These are phyloP conservation scores for Sclerotinia spermophila DNA, from an alignment of 2,329 filamentous ascomycete species.

Conservation along the genomic window DNA sequence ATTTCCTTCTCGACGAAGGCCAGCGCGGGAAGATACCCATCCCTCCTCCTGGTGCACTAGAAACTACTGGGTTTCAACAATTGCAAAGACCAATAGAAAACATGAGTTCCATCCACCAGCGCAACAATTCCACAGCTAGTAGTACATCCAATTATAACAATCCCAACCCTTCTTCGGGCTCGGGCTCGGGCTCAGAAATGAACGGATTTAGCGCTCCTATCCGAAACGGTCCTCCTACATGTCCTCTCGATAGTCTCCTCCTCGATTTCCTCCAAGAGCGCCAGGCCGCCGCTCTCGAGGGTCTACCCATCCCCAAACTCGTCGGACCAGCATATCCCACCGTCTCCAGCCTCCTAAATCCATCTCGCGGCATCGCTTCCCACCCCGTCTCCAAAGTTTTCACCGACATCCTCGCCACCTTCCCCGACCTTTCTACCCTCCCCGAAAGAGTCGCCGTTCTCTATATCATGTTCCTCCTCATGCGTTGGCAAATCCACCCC, in stretches of 20 bases:
- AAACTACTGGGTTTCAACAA: constrained; percentile 33
- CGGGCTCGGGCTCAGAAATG: constrained; percentile 31
- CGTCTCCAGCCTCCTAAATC: constrained; percentile 74
- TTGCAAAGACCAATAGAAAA: constrained; percentile 20
- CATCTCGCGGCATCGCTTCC: constrained; percentile 55
- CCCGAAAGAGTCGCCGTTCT: constrained; percentile 80
- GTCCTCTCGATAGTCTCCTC: constrained; percentile 73
- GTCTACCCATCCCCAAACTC: constrained; percentile 60
- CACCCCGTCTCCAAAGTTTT: constrained; percentile 82
- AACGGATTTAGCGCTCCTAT: constrained; percentile 38
- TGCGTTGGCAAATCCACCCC: constrained; percentile 81
- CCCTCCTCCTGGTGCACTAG: constrained; percentile 38
- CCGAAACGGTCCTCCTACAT: constrained; percentile 64
- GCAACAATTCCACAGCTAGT: constrained; percentile 29
- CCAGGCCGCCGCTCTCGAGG: constrained; percentile 61
- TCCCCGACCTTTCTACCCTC: constrained; percentile 72
- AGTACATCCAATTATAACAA: constrained; percentile 30
- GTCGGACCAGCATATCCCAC: constrained; percentile 76
- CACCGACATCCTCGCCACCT: constrained; percentile 80
- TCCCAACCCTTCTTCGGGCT: constrained; percentile 20
- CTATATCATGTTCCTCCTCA: constrained; percentile 81
- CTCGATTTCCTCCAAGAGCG: constrained; percentile 73
- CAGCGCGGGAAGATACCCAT: constrained; percentile 52
- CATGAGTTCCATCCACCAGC: constrained; percentile 26
- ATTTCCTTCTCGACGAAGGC: constrained; percentile 64